A percentile compares a stretch with the other conserved stretches of the same genome.
These are phyloP conservation scores for Alternaria alternata DNA, from an alignment of 2,329 filamentous ascomycete species.

Conservation along the genomic window DNA sequence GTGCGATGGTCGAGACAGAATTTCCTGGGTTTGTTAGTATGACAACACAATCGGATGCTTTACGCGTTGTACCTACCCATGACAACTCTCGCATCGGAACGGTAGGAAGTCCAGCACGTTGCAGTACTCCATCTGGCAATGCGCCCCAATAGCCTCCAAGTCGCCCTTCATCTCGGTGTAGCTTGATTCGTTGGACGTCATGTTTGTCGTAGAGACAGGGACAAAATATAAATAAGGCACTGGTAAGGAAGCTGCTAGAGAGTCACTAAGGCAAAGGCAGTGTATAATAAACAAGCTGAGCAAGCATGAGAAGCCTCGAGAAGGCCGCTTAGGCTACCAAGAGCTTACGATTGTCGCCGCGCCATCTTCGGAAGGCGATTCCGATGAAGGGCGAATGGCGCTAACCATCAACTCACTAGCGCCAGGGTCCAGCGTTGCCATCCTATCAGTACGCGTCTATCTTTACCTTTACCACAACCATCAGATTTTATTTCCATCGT, in stretches of 20 bases:
- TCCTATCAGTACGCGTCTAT: neutral
- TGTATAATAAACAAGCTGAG: slow-evolving; percentile 12
- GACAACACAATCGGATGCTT: neutral
- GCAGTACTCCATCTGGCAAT: slow-evolving; percentile 92
- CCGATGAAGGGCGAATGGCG: neutral
- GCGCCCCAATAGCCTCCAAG: slow-evolving; percentile 83
- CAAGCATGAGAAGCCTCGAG: slow-evolving; percentile 30
- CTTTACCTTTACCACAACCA: neutral
- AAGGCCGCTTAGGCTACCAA: slow-evolving; percentile 20
- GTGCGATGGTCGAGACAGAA: slow-evolving; percentile 95
- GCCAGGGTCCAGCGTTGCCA: slow-evolving; percentile 16
- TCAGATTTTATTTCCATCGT: neutral
- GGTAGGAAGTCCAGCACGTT: slow-evolving; percentile 96
- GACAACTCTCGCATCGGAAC: slow-evolving; percentile 91
- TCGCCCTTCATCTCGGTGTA: slow-evolving; percentile 78
- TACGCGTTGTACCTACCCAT: slow-evolving; percentile 51
- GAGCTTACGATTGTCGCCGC: slow-evolving; percentile 23
- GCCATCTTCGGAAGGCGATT: slow-evolving; percentile 14
- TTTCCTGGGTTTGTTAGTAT: slow-evolving; percentile 59
- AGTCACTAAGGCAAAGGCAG: neutral
- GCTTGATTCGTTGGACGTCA: slow-evolving; percentile 49
- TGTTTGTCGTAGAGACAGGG: slow-evolving; percentile 11
- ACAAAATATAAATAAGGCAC: neutral
- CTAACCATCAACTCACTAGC: neutral
- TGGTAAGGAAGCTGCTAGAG: neutral